Percentiles rank a stretch among this genome's conserved stretches.
These are phyloP conservation scores for Alternaria solani DNA, from an alignment of 2,329 filamentous ascomycete genomes.

Conservation along the genomic window DNA sequence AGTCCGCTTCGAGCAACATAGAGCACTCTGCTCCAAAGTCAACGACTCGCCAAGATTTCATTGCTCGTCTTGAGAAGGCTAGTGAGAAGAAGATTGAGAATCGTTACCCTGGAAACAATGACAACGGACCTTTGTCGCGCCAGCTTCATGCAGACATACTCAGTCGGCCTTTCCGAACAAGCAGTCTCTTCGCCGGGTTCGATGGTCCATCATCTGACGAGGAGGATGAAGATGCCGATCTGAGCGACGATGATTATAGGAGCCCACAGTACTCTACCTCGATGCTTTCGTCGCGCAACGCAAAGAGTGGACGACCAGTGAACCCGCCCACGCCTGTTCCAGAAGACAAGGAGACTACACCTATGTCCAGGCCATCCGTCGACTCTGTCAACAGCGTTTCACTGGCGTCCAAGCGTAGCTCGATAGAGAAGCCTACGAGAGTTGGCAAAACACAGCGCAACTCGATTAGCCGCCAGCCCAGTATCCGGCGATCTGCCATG, in stretches of 20 bases:
- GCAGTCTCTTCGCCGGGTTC: conserved; percentile 87
- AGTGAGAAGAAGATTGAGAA: conserved; percentile 60
- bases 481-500: conserved; percentile 79
- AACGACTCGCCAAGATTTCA: conserved; percentile 42
- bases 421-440: conserved; percentile 48
- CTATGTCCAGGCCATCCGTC: conserved; percentile 40
- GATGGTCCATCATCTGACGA: conserved; percentile 68
- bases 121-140: conserved; percentile 74
- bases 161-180: conserved; percentile 76
- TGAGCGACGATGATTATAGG: conserved; percentile 69
- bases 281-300: conserved; percentile 53
- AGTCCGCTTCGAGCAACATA: conserved; percentile 16
- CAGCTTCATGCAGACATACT: conserved; percentile 64
- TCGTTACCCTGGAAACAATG: conserved; percentile 79
- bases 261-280: conserved; percentile 54
- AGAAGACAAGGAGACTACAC: conserved; percentile 51
- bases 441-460: conserved; percentile 44
- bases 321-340: conserved; percentile 54
- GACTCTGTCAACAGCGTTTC: conserved; percentile 38
- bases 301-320: conserved; percentile 58
- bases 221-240: conserved; percentile 67
- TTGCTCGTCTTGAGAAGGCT: conserved; percentile 39
- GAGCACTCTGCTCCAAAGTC: conserved; percentile 27
- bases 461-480: conserved; percentile 55
- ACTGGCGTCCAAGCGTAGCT: conserved; percentile 37